Conservation (phyloP, 495 filamentous ascomycete genomes). For the Aspergillus biplanus region DNA sequence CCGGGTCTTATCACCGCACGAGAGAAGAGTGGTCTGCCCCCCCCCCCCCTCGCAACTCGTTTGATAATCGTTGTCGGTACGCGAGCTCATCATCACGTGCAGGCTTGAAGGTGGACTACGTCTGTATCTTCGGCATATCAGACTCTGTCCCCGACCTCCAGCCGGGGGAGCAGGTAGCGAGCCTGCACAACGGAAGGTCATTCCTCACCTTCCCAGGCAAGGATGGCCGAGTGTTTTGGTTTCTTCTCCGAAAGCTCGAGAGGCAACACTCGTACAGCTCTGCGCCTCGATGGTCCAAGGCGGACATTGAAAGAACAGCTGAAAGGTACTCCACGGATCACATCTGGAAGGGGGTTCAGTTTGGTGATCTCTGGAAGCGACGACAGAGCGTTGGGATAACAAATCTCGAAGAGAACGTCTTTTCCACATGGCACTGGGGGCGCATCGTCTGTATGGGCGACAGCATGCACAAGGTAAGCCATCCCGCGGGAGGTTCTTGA, state of each 20-base stretch:
- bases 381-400: constrained; percentile 16
- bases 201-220: constrained; percentile 24
- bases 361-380: constrained; percentile 25
- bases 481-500: background rate
- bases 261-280: constrained; percentile 37
- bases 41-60: background rate
- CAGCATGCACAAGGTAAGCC: constrained; percentile 31
- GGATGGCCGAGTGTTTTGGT: constrained; percentile 29
- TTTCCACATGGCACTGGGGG: constrained; percentile 26
- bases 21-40: constrained; percentile 26
- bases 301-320: constrained; percentile 3
- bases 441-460: constrained; percentile 30
- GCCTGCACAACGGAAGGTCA: constrained; percentile 11
- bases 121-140: constrained; percentile 30
- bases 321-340: background rate
- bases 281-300: constrained; percentile 36
- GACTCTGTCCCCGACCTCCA: constrained; percentile 14
- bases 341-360: constrained; percentile 22
- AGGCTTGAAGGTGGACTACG: constrained; percentile 22
- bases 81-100: constrained; percentile 3
- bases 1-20: constrained; percentile 20
- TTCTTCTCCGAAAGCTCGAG: constrained; percentile 45
- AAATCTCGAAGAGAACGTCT: constrained; percentile 27
- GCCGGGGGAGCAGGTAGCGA: constrained; percentile 22
- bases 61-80: constrained; percentile 17